Base-by-base conservation (phyloP, 768 basidiomycete genomes). In the Russula dissimulans region DNA sequence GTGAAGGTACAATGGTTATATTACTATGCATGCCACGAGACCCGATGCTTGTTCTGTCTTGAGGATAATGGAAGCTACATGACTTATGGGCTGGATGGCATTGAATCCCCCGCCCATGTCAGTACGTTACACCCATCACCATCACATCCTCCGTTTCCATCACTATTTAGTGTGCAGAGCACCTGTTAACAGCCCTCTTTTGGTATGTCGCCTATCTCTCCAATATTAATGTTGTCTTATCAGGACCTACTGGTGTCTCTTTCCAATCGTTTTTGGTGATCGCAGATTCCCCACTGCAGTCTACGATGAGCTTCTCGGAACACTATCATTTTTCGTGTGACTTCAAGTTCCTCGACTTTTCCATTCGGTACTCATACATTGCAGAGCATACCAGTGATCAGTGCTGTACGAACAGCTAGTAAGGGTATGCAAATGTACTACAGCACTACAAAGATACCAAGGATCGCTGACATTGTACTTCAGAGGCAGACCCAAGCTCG, bases 31-130 rank as follows among this genome's bases (percentile, higher is more conserved):
- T 74, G 82, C 61, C 81, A 82, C 45, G 22, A 64, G 1, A 68
- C 70, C 0, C 75, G 79, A 22, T 67, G 71, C 18, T 69, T 85
- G 10, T 85, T 85, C 62, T 86, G 80, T 76, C 56, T 84, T 42
- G 77, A 84, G 48, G 63, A 71, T 0, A 66, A 76, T 0, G 73
- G 76, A 0, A 45, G 58, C 0, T 55, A 69, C 7, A 66, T 82
- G 36, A 58, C 75, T 67, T 69, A 8, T 45, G 29, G 57, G 55
- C 3, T 68, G 15, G 45, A 41, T 3, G 63, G 65, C 26, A 61
- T 64, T 34, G 62, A 22, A 14, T 56, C 54, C 4, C 51, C 43
- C 4, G 58, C 59, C n/a, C 64, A 65, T 61, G 36, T 65, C 49
- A 47, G 65, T 67, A 48, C 51, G 65, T 47, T 18, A n/a, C n/a